phyloP scores from a whole-genome alignment of 179 eudicot species.

The Amaranthus tricolor region DNA sequence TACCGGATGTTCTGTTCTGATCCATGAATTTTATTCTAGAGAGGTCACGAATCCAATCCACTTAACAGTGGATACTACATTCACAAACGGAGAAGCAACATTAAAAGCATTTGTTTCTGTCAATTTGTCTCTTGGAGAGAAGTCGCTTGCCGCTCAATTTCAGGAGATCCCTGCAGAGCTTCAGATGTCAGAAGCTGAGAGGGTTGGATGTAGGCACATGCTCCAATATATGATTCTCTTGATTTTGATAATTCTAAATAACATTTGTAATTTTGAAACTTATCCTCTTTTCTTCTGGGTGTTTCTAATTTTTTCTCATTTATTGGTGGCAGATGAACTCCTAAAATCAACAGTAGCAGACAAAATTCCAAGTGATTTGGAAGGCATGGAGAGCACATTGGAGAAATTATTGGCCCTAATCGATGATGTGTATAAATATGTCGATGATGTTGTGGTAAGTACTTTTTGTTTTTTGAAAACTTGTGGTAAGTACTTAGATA shows the following conservation, averaged over 20 bases:
- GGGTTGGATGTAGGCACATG: slow-evolving; percentile 77
- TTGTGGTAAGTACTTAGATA: slow-evolving; percentile 40
- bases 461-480: too few species aligned
- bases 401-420: slow-evolving; percentile 71
- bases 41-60: slow-evolving; percentile 81
- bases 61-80: slow-evolving; percentile 80
- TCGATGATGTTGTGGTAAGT: slow-evolving; percentile 96
- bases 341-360: slow-evolving; percentile 78
- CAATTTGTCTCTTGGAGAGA: slow-evolving; percentile 82
- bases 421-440: slow-evolving; percentile 81
- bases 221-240: not conserved
- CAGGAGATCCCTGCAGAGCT: slow-evolving; percentile 88
- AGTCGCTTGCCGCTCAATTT: slow-evolving; percentile 88
- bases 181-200: slow-evolving; percentile 89
- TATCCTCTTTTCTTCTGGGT: not conserved
- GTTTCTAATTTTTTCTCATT: slow-evolving; percentile 4
- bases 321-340: slow-evolving; percentile 61
- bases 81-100: slow-evolving; percentile 64
- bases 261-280: not conserved
- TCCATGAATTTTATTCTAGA: slow-evolving; percentile 86
- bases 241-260: not conserved
- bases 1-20: slow-evolving; percentile 84
- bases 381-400: slow-evolving; percentile 93
- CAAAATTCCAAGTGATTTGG: slow-evolving; percentile 89
- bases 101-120: slow-evolving; percentile 76